Percentiles rank a stretch among this genome's conserved stretches.
Evolutionary conservation across 2,329 filamentous ascomycete species (phyloP).

Genomic region (Septoria linicola): DNA sequence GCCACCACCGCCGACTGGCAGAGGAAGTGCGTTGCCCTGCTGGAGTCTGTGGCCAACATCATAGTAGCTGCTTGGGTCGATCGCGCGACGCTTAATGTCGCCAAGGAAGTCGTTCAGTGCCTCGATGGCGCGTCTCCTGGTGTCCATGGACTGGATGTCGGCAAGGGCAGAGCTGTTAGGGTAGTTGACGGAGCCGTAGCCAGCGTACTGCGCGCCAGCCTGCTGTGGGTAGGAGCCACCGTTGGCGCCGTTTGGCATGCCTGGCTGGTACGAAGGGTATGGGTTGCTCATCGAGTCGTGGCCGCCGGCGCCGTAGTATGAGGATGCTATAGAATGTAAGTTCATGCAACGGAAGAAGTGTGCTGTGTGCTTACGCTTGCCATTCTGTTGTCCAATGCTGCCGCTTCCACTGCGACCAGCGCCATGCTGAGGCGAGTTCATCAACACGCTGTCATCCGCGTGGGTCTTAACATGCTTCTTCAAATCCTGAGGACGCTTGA

Average conservation of each 20-base stretch:
- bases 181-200: constrained; percentile 48
- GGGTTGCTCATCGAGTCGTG: constrained; percentile 36
- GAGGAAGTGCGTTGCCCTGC: constrained; percentile 62
- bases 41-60: constrained; percentile 82
- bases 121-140: constrained; percentile 76
- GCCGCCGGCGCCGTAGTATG: constrained; percentile 35
- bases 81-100: constrained; percentile 84
- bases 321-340: constrained; percentile 28
- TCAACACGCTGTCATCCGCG: constrained; percentile 83
- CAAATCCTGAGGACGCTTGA: constrained; percentile 97
- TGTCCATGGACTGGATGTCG: constrained; percentile 56
- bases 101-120: constrained; percentile 92
- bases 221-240: constrained; percentile 30
- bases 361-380: constrained; percentile 40
- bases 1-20: constrained; percentile 39
- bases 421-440: constrained; percentile 61
- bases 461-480: constrained; percentile 99
- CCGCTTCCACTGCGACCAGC: constrained; percentile 29
- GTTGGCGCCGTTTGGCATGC: constrained; percentile 29
- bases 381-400: constrained; percentile 39
- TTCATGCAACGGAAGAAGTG: not conserved
- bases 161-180: constrained; percentile 40
- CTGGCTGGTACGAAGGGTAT: constrained; percentile 35
- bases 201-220: constrained; percentile 37
- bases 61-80: constrained; percentile 85